Conservation (phyloP, 176 grass and related monocot species). For the Hyparrhenia diplandra region DNA sequence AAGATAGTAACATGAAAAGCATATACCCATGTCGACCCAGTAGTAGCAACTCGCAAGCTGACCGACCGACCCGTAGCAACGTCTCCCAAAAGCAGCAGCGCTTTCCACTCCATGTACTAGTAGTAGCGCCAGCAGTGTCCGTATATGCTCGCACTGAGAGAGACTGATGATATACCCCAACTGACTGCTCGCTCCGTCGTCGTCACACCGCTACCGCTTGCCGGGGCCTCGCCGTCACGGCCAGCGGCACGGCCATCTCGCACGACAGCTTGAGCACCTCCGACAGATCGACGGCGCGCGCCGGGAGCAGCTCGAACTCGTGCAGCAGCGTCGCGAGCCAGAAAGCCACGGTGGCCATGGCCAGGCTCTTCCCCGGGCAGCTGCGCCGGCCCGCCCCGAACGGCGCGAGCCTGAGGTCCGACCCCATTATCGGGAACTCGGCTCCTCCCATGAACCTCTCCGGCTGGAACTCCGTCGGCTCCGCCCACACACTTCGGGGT, state of each 20-base stretch:
- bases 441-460: slow-evolving; percentile 40
- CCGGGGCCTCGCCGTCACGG: slow-evolving; percentile 25
- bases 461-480: slow-evolving; percentile 53
- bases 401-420: slow-evolving; percentile 71
- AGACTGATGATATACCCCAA: background rate
- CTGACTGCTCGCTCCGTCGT: background rate
- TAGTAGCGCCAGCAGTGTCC: background rate
- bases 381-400: slow-evolving; percentile 72
- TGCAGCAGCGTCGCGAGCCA: slow-evolving; percentile 82
- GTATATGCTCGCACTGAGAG: background rate
- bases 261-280: slow-evolving; percentile 87
- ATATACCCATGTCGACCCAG: background rate
- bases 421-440: slow-evolving; percentile 46
- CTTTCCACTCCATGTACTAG: background rate
- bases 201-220: background rate
- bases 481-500: slow-evolving; percentile 56
- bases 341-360: slow-evolving; percentile 69
- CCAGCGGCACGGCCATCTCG: slow-evolving; percentile 72
- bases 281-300: slow-evolving; percentile 31
- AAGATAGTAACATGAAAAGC: slow-evolving; percentile 1
- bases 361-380: slow-evolving; percentile 83
- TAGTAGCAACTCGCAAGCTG: background rate
- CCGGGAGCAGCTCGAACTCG: slow-evolving; percentile 50
- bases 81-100: background rate
- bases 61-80: background rate